Base-by-base conservation (phyloP, 805 yeast genomes). In the Lipomyces orientalis region DNA sequence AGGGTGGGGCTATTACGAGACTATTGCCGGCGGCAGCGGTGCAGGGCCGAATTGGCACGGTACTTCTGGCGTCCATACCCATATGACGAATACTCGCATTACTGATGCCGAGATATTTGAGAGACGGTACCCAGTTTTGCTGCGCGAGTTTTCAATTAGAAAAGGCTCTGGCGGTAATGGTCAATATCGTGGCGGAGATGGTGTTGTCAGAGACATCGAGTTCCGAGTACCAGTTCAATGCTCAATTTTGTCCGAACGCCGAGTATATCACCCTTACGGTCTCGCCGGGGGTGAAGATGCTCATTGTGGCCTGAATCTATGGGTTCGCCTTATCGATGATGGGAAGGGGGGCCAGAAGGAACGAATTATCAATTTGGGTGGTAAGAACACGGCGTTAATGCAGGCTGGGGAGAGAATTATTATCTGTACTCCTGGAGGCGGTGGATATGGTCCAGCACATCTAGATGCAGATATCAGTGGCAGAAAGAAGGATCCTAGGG, bases 11-110 rank as follows among this genome's bases (percentile, higher is more conserved):
- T 70, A 66, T 54, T 71, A 70, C 56, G 73, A 70, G 76, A 93
- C 98, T 0, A 92, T 93, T 68, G 95, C 97, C 66, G 98, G 98
- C 67, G 98, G 98, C 0, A 90, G 93, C 56, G 98, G 98, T 60
- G 98, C 98, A 1, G 93, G 94, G 0, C 85, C 89, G 0, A 87
- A 87, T 1, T 92, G 96, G 93, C 80, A 89, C 73, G 97, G 97
- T 57, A 89, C 88, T 61, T 85, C 89, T 67, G 97, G 91, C n/a
- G 96, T 93, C 2, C 97, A 93, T 75, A 90, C 96, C 5, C 95
- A 93, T 77, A 93, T 94, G 88, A 93, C 97, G 34, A 93, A 93
- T 78, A 93, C 98, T 1, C 84, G 97, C 75, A 91, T 93, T 78
- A 93, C 98, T 0, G 98, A 93, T 76, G 88, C 93, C 5, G 98